phyloP scores from a whole-genome alignment of 129 eudicot genomes.

The Pseudognaphalium luteoalbum region DNA sequence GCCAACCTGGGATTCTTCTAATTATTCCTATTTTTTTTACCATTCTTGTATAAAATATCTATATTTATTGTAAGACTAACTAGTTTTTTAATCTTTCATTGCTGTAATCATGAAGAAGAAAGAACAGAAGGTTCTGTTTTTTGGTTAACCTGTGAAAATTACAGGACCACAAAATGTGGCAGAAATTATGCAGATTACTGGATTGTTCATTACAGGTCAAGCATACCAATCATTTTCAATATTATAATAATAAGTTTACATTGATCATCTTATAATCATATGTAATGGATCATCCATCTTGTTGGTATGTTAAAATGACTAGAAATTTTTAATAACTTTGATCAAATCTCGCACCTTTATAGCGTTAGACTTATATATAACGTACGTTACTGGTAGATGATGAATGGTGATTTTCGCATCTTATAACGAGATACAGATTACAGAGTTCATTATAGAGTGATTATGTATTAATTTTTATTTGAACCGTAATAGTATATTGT shows the following conservation, averaged over 20 bases:
- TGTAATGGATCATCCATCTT: not conserved
- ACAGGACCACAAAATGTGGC: slow-evolving; percentile 31
- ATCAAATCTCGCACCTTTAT: not conserved
- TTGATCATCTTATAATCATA: not conserved
- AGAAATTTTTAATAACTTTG: not conserved
- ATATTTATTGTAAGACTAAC: not conserved
- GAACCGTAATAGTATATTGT: not conserved
- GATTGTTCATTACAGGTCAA: slow-evolving; percentile 17
- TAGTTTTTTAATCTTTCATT: not conserved
- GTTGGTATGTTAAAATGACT: not conserved
- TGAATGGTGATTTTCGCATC: not conserved
- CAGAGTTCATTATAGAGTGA: not conserved
- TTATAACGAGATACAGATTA: too few species aligned
- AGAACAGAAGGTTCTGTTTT: slow-evolving; percentile 32
- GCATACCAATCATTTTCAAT: slow-evolving; percentile 9
- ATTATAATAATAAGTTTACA: not conserved
- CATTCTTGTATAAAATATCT: not conserved
- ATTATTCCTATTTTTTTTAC: not conserved
- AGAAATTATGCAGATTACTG: slow-evolving; percentile 25
- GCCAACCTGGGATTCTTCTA: slow-evolving; percentile 55
- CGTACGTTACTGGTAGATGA: not conserved
- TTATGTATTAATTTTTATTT: too few species aligned
- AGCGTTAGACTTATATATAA: not conserved
- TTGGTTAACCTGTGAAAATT: slow-evolving; percentile 33
- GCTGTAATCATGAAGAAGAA: slow-evolving; percentile 25